These are phyloP conservation scores for Leccinum subrobustum DNA, from an alignment of 1,284 basidiomycete species.

Conservation along the genomic window DNA sequence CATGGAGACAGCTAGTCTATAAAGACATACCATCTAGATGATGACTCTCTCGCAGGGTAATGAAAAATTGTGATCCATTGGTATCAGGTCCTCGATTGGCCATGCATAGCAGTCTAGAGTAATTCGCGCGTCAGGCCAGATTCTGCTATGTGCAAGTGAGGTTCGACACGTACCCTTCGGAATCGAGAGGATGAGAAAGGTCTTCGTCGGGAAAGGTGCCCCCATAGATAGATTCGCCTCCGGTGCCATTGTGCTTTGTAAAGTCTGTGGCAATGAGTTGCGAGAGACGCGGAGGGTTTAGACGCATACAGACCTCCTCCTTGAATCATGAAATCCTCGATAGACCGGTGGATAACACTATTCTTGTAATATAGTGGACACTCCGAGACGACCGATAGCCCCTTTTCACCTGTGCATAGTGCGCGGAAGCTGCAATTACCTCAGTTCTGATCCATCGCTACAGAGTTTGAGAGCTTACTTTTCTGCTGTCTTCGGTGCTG, in stretches of 20 bases:
- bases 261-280: slow-evolving; percentile 49
- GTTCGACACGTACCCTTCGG: slow-evolving; percentile 46
- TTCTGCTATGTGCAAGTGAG: neutral
- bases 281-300: neutral
- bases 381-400: slow-evolving; percentile 60
- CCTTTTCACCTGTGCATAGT: slow-evolving; percentile 86
- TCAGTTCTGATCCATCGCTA: slow-evolving; percentile 8
- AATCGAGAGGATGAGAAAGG: slow-evolving; percentile 62
- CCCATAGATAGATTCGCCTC: slow-evolving; percentile 84
- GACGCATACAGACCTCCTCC: slow-evolving; percentile 54
- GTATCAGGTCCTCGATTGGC: slow-evolving; percentile 81
- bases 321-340: slow-evolving; percentile 88
- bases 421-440: slow-evolving; percentile 68
- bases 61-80: slow-evolving; percentile 82
- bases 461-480: slow-evolving; percentile 54
- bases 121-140: neutral
- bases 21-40: slow-evolving; percentile 58
- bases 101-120: slow-evolving; percentile 70
- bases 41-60: slow-evolving; percentile 71
- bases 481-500: slow-evolving; percentile 81
- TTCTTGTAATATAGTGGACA: slow-evolving; percentile 82
- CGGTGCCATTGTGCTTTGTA: slow-evolving; percentile 75
- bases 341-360: slow-evolving; percentile 76
- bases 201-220: slow-evolving; percentile 77
- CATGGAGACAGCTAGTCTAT: neutral